Evolutionary conservation across 106 monocot genomes (phyloP).

Genomic region (Dioscorea zingiberensis): DNA sequence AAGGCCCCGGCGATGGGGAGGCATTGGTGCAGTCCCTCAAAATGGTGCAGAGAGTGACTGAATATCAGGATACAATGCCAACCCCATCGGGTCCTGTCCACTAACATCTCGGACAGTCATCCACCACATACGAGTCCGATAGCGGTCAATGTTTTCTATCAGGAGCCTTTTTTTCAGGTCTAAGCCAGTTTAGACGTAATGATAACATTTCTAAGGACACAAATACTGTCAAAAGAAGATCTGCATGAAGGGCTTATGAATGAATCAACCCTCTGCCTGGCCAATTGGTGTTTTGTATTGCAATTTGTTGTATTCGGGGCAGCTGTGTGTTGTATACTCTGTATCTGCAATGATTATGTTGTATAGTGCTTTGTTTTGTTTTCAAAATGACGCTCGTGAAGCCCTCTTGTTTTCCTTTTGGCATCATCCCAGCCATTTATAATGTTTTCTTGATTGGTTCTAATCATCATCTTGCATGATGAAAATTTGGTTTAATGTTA

Average conservation of each 20-base stretch:
- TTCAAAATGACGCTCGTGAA: no score
- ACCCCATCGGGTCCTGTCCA: conserved; percentile 34
- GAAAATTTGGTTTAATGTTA: no score
- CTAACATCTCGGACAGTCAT: conserved; percentile 56
- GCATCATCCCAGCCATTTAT: no score
- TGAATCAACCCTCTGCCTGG: no score
- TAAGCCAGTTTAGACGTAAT: conserved; percentile 70
- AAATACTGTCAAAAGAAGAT: conserved; percentile 87
- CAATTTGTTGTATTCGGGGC: no score
- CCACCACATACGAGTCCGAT: conserved; percentile 77
- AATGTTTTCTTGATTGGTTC: no score
- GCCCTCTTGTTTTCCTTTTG: no score
- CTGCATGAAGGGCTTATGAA: conserved; percentile 87
- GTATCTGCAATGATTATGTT: no score
- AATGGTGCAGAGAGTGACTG: conserved; percentile 74
- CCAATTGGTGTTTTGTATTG: no score
- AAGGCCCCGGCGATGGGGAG: conserved; percentile 94
- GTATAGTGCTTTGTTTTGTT: no score
- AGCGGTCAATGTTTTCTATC: conserved; percentile 92
- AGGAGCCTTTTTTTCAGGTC: conserved; percentile 79
- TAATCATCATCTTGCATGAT: no score
- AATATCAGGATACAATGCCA: conserved; percentile 54
- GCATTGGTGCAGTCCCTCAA: conserved; percentile 98
- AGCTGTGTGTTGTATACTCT: no score
- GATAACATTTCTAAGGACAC: conserved; percentile 69